phyloP scores from a whole-genome alignment of 768 basidiomycete species.

The Scleroderma citrinum region DNA sequence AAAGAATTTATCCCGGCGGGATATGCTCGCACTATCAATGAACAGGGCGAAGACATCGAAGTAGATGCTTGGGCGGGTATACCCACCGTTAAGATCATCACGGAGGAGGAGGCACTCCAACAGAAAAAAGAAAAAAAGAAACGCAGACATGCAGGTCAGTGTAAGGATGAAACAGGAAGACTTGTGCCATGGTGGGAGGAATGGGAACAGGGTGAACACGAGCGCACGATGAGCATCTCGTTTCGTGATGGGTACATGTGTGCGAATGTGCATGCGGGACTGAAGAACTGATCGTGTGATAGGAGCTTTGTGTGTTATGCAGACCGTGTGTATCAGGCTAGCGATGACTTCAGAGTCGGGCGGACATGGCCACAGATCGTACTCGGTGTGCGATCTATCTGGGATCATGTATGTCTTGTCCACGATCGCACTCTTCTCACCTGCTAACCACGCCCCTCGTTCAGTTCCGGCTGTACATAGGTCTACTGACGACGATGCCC shows the following conservation, averaged over 20 bases:
- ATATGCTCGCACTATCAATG: slow-evolving; percentile 7
- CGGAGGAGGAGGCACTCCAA: slow-evolving; percentile 15
- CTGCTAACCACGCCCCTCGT: neutral
- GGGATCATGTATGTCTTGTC: slow-evolving; percentile 23
- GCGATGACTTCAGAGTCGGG: slow-evolving; percentile 28
- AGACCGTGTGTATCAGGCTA: slow-evolving; percentile 22
- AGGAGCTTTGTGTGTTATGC: slow-evolving; percentile 3
- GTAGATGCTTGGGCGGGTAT: slow-evolving; percentile 20
- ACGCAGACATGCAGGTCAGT: slow-evolving; percentile 15
- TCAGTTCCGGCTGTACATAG: slow-evolving; percentile 29
- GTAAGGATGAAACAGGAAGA: slow-evolving; percentile 14
- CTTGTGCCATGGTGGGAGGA: slow-evolving; percentile 29
- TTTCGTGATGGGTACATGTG: slow-evolving; percentile 30
- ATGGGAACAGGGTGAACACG: slow-evolving; percentile 23
- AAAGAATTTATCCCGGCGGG: slow-evolving; percentile 30
- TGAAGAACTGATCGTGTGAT: slow-evolving; percentile 1
- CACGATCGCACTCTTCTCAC: neutral
- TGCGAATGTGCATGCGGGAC: neutral
- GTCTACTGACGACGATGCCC: slow-evolving; percentile 24
- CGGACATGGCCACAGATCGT: slow-evolving; percentile 27
- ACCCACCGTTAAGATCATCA: slow-evolving; percentile 21
- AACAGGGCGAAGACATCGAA: slow-evolving; percentile 16
- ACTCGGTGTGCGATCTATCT: slow-evolving; percentile 21
- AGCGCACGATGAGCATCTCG: slow-evolving; percentile 14
- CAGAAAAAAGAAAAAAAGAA: slow-evolving; percentile 12